Base-by-base conservation (phyloP, 768 basidiomycete species). In the Lyophyllum decastes region DNA sequence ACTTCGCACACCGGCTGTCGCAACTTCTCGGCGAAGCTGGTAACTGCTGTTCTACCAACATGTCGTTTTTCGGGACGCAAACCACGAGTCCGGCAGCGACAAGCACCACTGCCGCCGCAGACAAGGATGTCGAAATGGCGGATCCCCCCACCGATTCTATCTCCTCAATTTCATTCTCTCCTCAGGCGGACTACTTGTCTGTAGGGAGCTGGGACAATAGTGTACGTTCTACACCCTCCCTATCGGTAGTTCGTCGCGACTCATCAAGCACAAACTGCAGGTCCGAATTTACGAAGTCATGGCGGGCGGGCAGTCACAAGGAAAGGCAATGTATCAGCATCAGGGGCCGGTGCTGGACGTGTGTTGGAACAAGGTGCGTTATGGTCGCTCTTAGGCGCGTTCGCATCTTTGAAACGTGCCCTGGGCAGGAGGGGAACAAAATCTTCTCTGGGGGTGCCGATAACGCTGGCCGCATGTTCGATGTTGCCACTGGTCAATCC, bases 171-270 rank as follows among this genome's bases (percentile, higher is more conserved):
- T 74, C 89, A 1, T 98, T 95, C 75, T 94, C 92, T 0, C 84
- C 89, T 6, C 87, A 85, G 17, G 90, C 90, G 9, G 93, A 96
- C 68, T 91, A 92, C 68, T 82, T 98, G 24, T 94, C 95, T 9
- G 95, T 95, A 12, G 94, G 87, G 54, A 90, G 89, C 64, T 98
- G 96, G 96, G 91, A 92, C 68, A 95, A 94, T 69, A 92, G 92
- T 72, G 95, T 94, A 63, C 43, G 85, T 72, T 14, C 14, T 34
- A 22, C n/a, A 19, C 17, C 17, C 54, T 45, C 22, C 19, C 9
- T 25, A 12, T 40, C 16, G 44, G 34, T 17, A n/a, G 30, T 30
- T 4, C 26, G 27, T 49, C 45, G 33, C 38, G 46, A 21, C 43
- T 58, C 52, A 54, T 68, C 54, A 44, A 64, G 35, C 52, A 30